phyloP scores from a whole-genome alignment of 164 flowering plant genomes.

The Vitis rotundifolia region DNA sequence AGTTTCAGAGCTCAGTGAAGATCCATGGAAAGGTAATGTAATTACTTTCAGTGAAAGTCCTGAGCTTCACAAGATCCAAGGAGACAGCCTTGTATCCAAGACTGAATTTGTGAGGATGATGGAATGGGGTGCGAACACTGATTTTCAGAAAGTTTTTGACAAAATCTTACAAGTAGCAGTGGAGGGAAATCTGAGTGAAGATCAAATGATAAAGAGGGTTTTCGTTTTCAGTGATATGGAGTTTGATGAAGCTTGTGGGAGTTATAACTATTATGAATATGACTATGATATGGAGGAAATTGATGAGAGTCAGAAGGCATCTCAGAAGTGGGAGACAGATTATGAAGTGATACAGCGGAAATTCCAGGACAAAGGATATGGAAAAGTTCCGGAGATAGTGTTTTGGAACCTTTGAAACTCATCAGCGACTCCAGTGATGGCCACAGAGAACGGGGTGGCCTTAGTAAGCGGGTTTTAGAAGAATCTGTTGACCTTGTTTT shows the following conservation, averaged over 20 bases:
- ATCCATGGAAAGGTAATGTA: conserved; percentile 63
- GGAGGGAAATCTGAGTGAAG: conserved; percentile 32
- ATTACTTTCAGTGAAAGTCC: conserved; percentile 53
- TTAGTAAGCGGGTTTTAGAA: conserved; percentile 60
- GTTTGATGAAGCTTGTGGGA: conserved; percentile 26
- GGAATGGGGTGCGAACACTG: conserved; percentile 47
- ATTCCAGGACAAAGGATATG: conserved; percentile 26
- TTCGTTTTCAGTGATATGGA: conserved; percentile 49
- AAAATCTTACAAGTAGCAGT: conserved; percentile 42
- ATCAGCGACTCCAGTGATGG: conserved; percentile 40
- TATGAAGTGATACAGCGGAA: conserved; percentile 34
- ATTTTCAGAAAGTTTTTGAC: conserved; percentile 66
- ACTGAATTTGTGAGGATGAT: conserved; percentile 31
- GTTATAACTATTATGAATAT: background rate
- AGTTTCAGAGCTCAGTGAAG: conserved; percentile 55
- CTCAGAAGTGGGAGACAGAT: conserved; percentile 38
- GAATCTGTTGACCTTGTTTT: conserved; percentile 46
- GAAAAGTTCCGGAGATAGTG: conserved; percentile 45
- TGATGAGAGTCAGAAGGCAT: background rate
- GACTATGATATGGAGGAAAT: background rate
- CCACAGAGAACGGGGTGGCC: conserved; percentile 42
- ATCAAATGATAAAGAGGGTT: conserved; percentile 41
- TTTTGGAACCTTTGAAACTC: conserved; percentile 56
- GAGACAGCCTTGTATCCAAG: conserved; percentile 30
- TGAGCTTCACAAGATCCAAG: conserved; percentile 37